Evolutionary conservation across 495 filamentous ascomycete species (phyloP).

Genomic region (Talaromyces adpressus): DNA sequence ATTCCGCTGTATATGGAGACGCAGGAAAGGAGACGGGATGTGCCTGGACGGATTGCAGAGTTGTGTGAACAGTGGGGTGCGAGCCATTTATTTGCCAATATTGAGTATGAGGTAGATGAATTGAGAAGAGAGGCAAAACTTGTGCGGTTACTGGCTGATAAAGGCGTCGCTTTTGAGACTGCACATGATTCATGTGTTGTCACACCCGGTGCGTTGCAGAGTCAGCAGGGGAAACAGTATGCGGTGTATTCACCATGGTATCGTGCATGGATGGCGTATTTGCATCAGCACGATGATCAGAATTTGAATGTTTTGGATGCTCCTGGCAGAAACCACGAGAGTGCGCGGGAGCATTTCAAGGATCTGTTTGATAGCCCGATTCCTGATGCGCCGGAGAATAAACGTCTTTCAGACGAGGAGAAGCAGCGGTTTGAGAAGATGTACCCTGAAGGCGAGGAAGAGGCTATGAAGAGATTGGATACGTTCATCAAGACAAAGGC

Average conservation of each 20-base stretch:
- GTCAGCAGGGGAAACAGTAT: constrained; percentile 67
- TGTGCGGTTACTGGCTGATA: constrained; percentile 49
- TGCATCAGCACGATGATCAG: constrained; percentile 56
- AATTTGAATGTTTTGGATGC: constrained; percentile 52
- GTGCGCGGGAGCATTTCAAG: constrained; percentile 43
- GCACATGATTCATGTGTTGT: constrained; percentile 81
- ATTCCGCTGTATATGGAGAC: constrained; percentile 78
- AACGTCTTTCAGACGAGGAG: constrained; percentile 53
- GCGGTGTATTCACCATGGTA: constrained; percentile 82
- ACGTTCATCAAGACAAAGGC: constrained; percentile 67
- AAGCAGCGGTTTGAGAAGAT: constrained; percentile 46
- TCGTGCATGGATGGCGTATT: constrained; percentile 62
- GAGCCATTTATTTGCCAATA: constrained; percentile 50
- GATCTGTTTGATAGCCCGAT: constrained; percentile 58
- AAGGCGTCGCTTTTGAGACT: constrained; percentile 55
- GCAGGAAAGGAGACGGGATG: constrained; percentile 53
- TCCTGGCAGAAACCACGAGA: constrained; percentile 53
- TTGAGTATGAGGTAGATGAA: constrained; percentile 58
- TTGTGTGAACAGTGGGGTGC: constrained; percentile 68
- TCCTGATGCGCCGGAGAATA: constrained; percentile 58
- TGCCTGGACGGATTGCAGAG: constrained; percentile 60
- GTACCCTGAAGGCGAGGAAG: constrained; percentile 79
- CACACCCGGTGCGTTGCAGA: constrained; percentile 57
- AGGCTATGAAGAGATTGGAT: constrained; percentile 56
- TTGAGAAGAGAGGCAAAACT: constrained; percentile 62